Evolutionary conservation across 768 basidiomycete genomes (phyloP), one percentile per base, ranked within the genome.

Genomic region (Tulasnella sp.): DNA sequence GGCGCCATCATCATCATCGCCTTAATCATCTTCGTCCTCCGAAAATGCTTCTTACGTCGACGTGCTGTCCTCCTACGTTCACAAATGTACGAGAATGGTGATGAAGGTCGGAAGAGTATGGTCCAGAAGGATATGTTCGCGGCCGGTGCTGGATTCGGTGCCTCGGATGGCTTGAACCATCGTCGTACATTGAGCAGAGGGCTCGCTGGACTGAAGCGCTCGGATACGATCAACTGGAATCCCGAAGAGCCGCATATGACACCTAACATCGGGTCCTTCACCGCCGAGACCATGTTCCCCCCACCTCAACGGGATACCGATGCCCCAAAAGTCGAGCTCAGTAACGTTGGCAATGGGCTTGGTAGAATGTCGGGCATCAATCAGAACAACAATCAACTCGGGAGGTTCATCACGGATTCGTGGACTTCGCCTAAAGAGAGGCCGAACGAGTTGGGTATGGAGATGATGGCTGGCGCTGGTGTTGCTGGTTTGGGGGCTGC

Each of bases 221-320:
- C 46, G 11, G 48, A 49, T 3, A 46, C 30, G 27, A 46, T 59
- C 45, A 59, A 59, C 41, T 59, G 57, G 57, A 59, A 59, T 15
- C 57, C 57, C 1, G 57, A 59, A 19, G 46, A 59, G 41, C 57
- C 57, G 12, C 57, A 59, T 38, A 15, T 59, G 11, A 59, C 57
- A 1, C 27, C 57, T 3, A 46, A 22, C 19, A 10, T 34, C 29
- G 54, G 38, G 22, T 41, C 54, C 1, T 24, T 45, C 42, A 19
- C 19, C n/a, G 29, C 27, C 11, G 49, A 38, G 34, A 38, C 34
- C 34, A 5, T 38, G 5, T 38, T 38, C 34, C 34, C 34, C 7
- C 34, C 34, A 15, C 15, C 34, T 38, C 7, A 38, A 15, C 34
- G 34, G 7, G 34, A 38, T 38, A 38, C n/a, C n/a, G n/a, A 15